Percentiles rank a stretch among this genome's conserved stretches.
Conservation (phyloP, 176 grass and related monocot genomes). For the Elymus sibiricus region DNA sequence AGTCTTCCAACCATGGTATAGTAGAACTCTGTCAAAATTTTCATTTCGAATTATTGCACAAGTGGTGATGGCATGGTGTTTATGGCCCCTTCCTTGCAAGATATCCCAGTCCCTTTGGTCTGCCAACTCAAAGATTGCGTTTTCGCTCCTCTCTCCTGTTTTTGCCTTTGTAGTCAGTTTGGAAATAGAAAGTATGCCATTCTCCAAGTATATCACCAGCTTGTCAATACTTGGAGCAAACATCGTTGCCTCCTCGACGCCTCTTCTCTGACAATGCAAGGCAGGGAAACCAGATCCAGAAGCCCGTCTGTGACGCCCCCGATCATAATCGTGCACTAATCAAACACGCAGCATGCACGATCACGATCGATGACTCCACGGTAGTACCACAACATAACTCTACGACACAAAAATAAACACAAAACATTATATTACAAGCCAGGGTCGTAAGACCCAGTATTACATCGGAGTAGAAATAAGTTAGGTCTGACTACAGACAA, state of each 20-base stretch:
- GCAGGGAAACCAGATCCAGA: neutral
- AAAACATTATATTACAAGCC: too few relatives aligned
- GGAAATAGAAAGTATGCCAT: conserved; percentile 1
- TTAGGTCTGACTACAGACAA: too few relatives aligned
- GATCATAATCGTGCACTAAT: too few relatives aligned
- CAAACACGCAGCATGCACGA: too few relatives aligned
- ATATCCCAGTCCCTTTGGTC: conserved; percentile 18
- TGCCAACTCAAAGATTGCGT: neutral
- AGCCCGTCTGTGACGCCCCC: too few relatives aligned
- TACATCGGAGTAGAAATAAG: too few relatives aligned
- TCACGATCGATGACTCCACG: too few relatives aligned
- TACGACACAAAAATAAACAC: too few relatives aligned
- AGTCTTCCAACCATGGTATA: neutral
- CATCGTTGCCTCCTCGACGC: conserved; percentile 46
- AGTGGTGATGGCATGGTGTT: conserved; percentile 39
- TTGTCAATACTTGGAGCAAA: conserved; percentile 43
- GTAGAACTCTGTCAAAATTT: conserved; percentile 51
- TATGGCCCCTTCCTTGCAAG: conserved; percentile 31
- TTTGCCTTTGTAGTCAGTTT: neutral
- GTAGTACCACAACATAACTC: too few relatives aligned
- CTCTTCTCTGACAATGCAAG: conserved; percentile 26
- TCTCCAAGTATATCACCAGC: conserved; percentile 24
- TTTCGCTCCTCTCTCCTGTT: conserved; percentile 6
- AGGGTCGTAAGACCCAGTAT: too few relatives aligned
- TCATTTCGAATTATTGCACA: conserved; percentile 36